Evolutionary conservation across 192 early-diverging fungal species (phyloP).

Genomic region (Entomortierella beljakovae): DNA sequence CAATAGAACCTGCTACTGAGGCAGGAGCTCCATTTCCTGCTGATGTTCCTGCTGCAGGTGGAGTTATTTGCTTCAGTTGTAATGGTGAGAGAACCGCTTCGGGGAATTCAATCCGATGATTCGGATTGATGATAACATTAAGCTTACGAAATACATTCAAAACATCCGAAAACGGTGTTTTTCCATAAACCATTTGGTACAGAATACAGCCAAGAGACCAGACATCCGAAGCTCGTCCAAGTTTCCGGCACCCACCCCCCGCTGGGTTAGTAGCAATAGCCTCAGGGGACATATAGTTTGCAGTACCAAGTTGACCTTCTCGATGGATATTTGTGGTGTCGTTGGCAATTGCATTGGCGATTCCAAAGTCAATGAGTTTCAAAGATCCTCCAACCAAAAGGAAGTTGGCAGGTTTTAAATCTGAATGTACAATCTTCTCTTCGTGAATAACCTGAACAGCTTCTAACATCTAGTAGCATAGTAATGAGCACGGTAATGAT

Average conservation of each 20-base stretch:
- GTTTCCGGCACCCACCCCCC: constrained; percentile 54
- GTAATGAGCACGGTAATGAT: neutral
- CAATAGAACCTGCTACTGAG: neutral
- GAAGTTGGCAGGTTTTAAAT: constrained; percentile 98
- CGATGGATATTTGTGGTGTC: constrained; percentile 95
- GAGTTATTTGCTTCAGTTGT: neutral
- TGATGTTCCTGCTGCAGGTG: neutral
- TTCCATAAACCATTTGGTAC: constrained; percentile 91
- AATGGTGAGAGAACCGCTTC: constrained; percentile 20
- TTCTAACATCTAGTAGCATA: constrained; percentile 78
- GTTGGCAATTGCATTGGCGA: constrained; percentile 93
- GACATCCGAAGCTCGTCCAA: constrained; percentile 87
- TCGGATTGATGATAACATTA: constrained; percentile 76
- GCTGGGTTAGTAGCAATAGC: constrained; percentile 67
- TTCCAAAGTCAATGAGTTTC: constrained; percentile 98
- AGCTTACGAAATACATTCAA: constrained; percentile 73
- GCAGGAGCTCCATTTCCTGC: neutral
- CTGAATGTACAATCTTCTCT: constrained; percentile 89
- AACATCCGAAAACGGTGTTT: constrained; percentile 84
- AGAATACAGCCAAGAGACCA: constrained; percentile 95
- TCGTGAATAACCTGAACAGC: constrained; percentile 91
- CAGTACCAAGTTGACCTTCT: constrained; percentile 88
- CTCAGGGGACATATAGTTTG: constrained; percentile 98
- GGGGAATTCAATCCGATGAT: constrained; percentile 75
- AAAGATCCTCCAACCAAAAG: constrained; percentile 85